Evolutionary conservation across 2,329 filamentous ascomycete species (phyloP).

Genomic region (Zelopaecilomyces penicillatus): DNA sequence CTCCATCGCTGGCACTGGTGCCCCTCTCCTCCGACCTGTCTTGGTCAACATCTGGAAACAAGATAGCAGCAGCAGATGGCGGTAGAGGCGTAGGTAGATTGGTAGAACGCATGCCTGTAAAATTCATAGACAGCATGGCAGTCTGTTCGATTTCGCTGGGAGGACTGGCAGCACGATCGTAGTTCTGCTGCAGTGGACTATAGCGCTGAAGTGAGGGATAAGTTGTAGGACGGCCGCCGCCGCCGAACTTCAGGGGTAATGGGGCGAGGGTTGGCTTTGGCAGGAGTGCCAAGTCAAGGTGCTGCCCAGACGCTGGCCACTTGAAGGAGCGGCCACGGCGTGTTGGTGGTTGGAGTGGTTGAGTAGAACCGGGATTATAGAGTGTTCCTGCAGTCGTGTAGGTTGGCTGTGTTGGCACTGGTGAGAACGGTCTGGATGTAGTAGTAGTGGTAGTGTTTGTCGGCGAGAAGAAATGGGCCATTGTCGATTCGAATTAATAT

Average conservation of each 20-base stretch:
- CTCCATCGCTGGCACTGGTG: slow-evolving; percentile 20
- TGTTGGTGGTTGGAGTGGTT: slow-evolving; percentile 42
- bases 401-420: slow-evolving; percentile 26
- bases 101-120: slow-evolving; percentile 19
- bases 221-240: slow-evolving; percentile 1
- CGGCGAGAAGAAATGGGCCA: slow-evolving; percentile 21
- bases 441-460: slow-evolving; percentile 3
- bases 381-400: slow-evolving; percentile 51
- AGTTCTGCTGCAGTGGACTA: slow-evolving; percentile 45
- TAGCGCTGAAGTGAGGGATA: slow-evolving; percentile 29
- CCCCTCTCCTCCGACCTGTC: slow-evolving; percentile 4
- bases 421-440: slow-evolving; percentile 6
- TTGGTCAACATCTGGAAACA: neutral
- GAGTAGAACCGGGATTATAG: slow-evolving; percentile 39
- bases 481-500: slow-evolving; percentile 16
- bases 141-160: slow-evolving; percentile 15
- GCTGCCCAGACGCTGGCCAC: slow-evolving; percentile 23
- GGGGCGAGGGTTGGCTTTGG: slow-evolving; percentile 28
- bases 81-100: slow-evolving; percentile 14
- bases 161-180: slow-evolving; percentile 42
- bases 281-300: slow-evolving; percentile 26
- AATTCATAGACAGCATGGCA: slow-evolving; percentile 18
- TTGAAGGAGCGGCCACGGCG: slow-evolving; percentile 41
- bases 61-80: neutral
- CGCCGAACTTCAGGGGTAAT: slow-evolving; percentile 23